Percentiles rank a stretch among this genome's conserved stretches.
These are phyloP conservation scores for Graphilbum fragrans DNA, from an alignment of 2,329 filamentous ascomycete genomes.

Conservation along the genomic window DNA sequence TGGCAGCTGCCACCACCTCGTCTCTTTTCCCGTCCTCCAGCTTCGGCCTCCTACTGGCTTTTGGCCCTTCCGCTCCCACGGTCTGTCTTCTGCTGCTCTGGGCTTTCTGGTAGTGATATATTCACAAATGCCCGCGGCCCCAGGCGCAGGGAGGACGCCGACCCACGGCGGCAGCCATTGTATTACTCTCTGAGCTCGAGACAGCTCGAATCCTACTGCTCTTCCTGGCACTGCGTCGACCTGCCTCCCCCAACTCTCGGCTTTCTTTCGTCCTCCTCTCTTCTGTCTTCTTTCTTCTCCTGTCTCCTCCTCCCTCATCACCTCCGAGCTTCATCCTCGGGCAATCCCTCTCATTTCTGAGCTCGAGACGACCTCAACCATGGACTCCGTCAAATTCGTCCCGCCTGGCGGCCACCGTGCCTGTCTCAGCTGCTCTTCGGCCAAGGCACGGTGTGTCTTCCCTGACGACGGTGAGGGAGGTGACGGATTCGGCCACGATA, in stretches of 20 bases:
- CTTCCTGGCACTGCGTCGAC: background rate
- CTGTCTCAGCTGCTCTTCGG: constrained; percentile 12
- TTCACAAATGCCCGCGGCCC: background rate
- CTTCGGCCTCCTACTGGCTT: no score
- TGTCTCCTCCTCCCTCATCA: background rate
- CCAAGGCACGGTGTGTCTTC: constrained; percentile 15
- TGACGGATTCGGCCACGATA: background rate
- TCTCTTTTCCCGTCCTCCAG: no score
- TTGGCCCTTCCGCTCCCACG: no score
- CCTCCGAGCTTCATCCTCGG: no score
- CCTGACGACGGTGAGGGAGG: constrained; percentile 7
- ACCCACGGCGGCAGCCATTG: background rate
- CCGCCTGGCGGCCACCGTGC: constrained; percentile 14
- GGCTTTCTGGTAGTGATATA: background rate
- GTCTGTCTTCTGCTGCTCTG: background rate
- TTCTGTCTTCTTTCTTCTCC: background rate
- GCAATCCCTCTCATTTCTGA: background rate
- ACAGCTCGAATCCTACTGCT: background rate
- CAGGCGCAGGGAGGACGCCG: background rate
- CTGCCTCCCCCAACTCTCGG: background rate
- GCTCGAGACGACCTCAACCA: no score
- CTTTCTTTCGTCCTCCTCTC: background rate
- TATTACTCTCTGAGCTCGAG: background rate
- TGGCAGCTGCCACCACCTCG: no score
- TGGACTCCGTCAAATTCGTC: constrained; percentile 13